Base-by-base conservation (phyloP, 2,329 filamentous ascomycete species). In the Sclerotiophoma versabilis region DNA sequence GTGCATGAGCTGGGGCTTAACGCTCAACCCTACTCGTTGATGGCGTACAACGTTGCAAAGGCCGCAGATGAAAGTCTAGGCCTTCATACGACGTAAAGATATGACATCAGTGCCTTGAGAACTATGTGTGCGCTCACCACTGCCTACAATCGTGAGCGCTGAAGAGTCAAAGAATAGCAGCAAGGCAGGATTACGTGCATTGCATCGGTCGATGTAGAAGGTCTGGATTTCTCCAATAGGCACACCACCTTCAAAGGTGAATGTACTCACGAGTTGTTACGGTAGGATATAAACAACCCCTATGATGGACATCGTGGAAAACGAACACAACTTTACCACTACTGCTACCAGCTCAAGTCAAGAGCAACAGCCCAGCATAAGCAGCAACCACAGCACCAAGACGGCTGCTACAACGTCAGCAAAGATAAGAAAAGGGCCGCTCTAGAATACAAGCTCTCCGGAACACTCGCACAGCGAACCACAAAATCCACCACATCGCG, bases 1-100 rank as follows among this genome's bases (percentile, higher is more conserved):
- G 42, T 46, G 49, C 42, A 34, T 46, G 34, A 52, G 49, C 49
- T 52, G 42, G 30, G 36, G 42, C 49, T 44, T 22, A 42, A 22
- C 42, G n/a, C 30, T 41, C 42, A 46, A 36, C 49, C 29, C 36
- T 42, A 46, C 34, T n/a, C 25, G 4, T 30, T 6, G 23, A 39
- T 29, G 15, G 42, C 42, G 19, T 17, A 46, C 36, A 19, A 41
- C 42, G 23, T 46, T 27, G 49, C 42, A 34, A 41, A 23, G n/a
- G 2, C n/a, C 25, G 33, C n/a, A 2, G 4, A 22, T 9, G 20
- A 17, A 14, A 19, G 34, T 46, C 49, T 42, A 15, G 49, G 36
- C 27, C 17, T 27, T 17, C 14, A 14, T 9, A 27, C 5, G 14
- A 15, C 15, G 11, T 3, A 2, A 15, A 9, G 11, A 25, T 15